Evolutionary conservation across 257 asterid genomes (phyloP).

Genomic region (Fraxinus pennsylvanica): DNA sequence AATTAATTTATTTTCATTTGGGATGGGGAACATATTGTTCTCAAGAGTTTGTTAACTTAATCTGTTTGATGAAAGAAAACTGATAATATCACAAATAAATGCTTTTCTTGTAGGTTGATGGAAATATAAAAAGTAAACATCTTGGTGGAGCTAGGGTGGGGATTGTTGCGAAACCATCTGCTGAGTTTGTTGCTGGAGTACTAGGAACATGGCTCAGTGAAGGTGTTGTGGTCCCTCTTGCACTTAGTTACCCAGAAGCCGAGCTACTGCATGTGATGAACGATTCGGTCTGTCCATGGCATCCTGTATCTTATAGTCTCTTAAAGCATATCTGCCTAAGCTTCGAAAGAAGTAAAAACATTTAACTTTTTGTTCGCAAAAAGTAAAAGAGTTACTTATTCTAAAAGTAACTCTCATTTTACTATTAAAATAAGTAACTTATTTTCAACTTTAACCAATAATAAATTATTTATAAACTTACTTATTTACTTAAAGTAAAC

Average conservation of each 20-base stretch:
- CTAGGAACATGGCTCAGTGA: slow-evolving; percentile 94
- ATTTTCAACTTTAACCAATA: neutral
- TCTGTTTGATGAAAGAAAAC: neutral
- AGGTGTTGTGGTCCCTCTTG: slow-evolving; percentile 96
- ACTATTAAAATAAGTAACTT: neutral
- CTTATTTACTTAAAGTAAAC: neutral
- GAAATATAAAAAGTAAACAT: slow-evolving; percentile 36
- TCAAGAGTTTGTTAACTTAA: neutral
- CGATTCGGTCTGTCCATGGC: slow-evolving; percentile 67
- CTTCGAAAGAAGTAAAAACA: neutral
- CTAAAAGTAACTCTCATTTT: neutral
- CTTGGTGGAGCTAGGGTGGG: slow-evolving; percentile 78
- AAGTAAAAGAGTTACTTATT: neutral
- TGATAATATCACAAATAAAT: neutral
- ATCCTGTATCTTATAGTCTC: neutral
- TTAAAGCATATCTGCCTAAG: neutral
- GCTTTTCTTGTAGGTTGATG: slow-evolving; percentile 47
- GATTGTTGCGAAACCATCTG: slow-evolving; percentile 86
- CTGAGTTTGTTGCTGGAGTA: slow-evolving; percentile 90
- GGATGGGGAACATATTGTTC: neutral
- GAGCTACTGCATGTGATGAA: slow-evolving; percentile 93
- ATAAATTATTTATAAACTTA: neutral
- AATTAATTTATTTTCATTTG: slow-evolving; percentile 3
- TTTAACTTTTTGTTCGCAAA: neutral
- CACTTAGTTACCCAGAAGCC: slow-evolving; percentile 95